Evolutionary conservation across 2,329 filamentous ascomycete species (phyloP), one percentile per base, ranked within the genome.

Genomic region (Apiospora aurea): DNA sequence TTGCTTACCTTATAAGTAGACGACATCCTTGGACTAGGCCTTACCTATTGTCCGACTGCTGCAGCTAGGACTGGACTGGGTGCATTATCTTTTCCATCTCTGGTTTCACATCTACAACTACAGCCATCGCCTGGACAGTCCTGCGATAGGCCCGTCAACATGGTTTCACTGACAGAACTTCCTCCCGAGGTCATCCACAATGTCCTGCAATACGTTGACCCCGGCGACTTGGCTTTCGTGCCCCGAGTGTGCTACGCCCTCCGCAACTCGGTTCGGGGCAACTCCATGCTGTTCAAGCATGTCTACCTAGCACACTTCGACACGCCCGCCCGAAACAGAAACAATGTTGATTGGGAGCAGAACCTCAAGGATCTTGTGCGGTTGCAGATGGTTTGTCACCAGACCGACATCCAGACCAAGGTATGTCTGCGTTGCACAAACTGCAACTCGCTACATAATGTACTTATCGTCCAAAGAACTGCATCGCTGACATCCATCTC

Each of bases 151-250:
- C n/a, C n/a, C 21, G 34, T 14, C 10, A 41, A n/a, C 57, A 64
- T 64, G 57, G 57, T 64, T 2, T 64, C 57, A 14, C 70, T 86
- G n/a, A 81, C 79, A 0, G 78, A 82, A 61, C 85, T 92, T 29
- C 90, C 91, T 11, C 84, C 87, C 8, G 92, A 94, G 83, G 85
- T 93, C 57, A 78, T 93, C 38, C 88, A 92, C 76, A 83, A 87
- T 76, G 88, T 93, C 74, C 83, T 94, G 74, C 81, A 79, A 72
- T 85, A 86, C 75, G 84, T 92, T 49, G 81, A 87, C 41, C 88
- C 90, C 1, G 79, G 81, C 53, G 91, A 93, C 74, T 81, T 94
- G 11, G 83, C 85, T 1, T 78, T 81, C 10, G 78, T 93, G 64
- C 84, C 86, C 49, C 80, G 79, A 72, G 86, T 87, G 67, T 92